A percentile compares a stretch with the other conserved stretches of the same genome.
These are phyloP conservation scores for Ceratobasidium sp. DNA, from an alignment of 1,284 basidiomycete species.

Conservation along the genomic window DNA sequence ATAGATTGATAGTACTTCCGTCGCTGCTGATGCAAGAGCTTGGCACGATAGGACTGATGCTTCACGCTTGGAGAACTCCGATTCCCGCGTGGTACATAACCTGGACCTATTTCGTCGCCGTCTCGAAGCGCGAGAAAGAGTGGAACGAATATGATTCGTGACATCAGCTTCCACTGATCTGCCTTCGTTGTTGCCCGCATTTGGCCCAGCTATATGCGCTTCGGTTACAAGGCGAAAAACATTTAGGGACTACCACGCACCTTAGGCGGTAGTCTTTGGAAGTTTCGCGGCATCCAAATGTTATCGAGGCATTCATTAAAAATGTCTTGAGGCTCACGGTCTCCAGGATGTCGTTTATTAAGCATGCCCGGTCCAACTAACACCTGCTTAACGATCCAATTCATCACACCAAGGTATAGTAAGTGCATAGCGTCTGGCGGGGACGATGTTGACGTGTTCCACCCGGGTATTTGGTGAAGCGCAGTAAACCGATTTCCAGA, in stretches of 20 bases:
- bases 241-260: too few species aligned
- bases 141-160: neutral
- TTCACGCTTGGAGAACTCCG: neutral
- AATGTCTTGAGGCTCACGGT: neutral
- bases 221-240: too few species aligned
- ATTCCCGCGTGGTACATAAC: conserved; percentile 6
- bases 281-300: neutral
- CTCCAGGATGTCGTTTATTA: neutral
- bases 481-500: conserved; percentile 26
- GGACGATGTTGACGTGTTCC: conserved; percentile 2
- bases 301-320: conserved; percentile 1
- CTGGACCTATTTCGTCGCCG: conserved; percentile 8
- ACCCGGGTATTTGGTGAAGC: conserved; percentile 17
- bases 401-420: conserved; percentile 13
- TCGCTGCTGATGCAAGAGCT: conserved; percentile 11
- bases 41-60: conserved; percentile 7
- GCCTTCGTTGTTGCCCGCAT: neutral
- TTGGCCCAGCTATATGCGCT: conserved; percentile 24
- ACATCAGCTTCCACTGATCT: conserved; percentile 21
- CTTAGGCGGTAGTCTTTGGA: conserved; percentile 17
- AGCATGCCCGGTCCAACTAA: conserved; percentile 1
- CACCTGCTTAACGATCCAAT: conserved; percentile 21
- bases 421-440: conserved; percentile 10
- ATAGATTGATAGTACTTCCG: conserved; percentile 3
- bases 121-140: conserved; percentile 14